Conservation (phyloP, 345 rosid species). For the Sonneratia caseolaris region DNA sequence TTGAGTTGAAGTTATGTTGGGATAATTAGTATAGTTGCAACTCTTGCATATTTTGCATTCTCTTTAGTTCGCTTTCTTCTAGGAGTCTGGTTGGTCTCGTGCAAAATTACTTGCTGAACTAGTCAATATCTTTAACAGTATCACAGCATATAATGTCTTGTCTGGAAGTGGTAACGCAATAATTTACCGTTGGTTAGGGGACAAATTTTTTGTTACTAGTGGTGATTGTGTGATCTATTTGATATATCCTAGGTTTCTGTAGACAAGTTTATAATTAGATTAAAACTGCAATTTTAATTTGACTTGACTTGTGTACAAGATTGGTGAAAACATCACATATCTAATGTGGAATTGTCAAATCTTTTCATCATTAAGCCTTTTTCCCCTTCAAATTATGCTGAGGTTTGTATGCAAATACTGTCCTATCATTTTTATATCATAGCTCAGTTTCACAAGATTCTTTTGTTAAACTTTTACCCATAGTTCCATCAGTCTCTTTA, state of each 20-base stretch:
- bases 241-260: neutral
- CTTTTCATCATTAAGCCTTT: neutral
- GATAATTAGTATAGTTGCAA: neutral
- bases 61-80: neutral
- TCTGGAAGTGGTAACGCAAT: neutral
- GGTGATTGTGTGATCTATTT: neutral
- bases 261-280: neutral
- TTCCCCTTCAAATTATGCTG: neutral
- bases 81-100: neutral
- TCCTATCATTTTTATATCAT: neutral
- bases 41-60: neutral
- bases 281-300: neutral
- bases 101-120: neutral
- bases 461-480: neutral
- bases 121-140: neutral
- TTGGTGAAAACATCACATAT: neutral
- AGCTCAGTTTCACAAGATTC: neutral
- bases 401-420: neutral
- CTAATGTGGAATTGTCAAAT: neutral
- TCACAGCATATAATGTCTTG: neutral
- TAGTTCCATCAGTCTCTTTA: neutral
- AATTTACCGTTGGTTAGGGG: neutral
- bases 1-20: neutral
- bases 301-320: neutral
- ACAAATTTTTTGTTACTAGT: neutral